These are phyloP conservation scores for Beauveria asiatica DNA, from an alignment of 2,329 filamentous ascomycete genomes.

Conservation along the genomic window DNA sequence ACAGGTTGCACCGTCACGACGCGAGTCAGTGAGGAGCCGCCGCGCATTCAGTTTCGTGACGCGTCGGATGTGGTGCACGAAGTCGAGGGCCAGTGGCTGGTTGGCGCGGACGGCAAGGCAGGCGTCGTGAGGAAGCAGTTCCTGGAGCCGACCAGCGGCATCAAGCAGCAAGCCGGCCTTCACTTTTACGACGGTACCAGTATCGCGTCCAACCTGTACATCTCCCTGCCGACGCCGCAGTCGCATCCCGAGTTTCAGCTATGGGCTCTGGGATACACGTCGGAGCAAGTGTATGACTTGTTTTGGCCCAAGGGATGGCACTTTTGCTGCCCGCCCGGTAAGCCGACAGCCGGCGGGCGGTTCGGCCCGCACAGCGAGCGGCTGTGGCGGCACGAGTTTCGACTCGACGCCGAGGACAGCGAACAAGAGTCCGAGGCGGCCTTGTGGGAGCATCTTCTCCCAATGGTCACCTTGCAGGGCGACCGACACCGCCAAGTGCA, in stretches of 20 bases:
- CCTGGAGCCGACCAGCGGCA: constrained; percentile 30
- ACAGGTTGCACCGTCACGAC: constrained; percentile 9
- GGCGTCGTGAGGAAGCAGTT: constrained; percentile 37
- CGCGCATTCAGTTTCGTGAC: constrained; percentile 17
- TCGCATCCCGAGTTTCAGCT: constrained; percentile 40
- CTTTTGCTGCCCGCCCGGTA: constrained; percentile 33
- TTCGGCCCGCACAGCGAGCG: constrained; percentile 32
- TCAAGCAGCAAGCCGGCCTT: constrained; percentile 26
- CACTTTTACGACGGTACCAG: constrained; percentile 32
- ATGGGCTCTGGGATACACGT: constrained; percentile 36
- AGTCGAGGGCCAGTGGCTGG: constrained; percentile 18
- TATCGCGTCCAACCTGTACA: constrained; percentile 38
- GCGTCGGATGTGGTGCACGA: background rate
- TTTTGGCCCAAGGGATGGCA: constrained; percentile 37
- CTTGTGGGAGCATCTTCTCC: constrained; percentile 21
- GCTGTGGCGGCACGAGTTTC: constrained; percentile 35
- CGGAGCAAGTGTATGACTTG: constrained; percentile 37
- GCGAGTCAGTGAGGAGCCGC: constrained; percentile 19
- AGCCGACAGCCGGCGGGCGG: constrained; percentile 34
- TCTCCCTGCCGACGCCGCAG: constrained; percentile 33
- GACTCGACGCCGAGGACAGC: constrained; percentile 16
- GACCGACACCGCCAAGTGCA: constrained; percentile 2
- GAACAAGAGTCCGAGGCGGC: constrained; percentile 16
- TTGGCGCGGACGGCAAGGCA: constrained; percentile 40
- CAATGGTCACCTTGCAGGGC: constrained; percentile 8